A percentile compares a stretch with the other conserved stretches of the same genome.
phyloP scores from a whole-genome alignment of 768 basidiomycete species.

The Tricholoma furcatifolium region DNA sequence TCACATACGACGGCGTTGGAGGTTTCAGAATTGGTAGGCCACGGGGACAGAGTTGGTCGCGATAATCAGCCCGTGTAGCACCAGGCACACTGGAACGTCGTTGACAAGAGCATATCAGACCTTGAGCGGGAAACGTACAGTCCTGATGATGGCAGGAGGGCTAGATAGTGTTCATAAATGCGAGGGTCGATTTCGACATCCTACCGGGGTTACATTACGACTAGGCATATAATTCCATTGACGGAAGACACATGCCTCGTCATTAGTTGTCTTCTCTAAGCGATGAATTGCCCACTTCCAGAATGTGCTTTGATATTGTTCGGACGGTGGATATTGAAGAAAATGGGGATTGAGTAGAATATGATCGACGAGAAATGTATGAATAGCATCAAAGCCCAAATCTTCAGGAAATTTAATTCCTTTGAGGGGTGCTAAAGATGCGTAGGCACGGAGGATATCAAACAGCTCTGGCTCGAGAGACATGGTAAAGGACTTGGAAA shows the following conservation, averaged over 20 bases:
- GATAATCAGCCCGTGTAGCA: slow-evolving; percentile 18
- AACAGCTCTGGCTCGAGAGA: slow-evolving; percentile 29
- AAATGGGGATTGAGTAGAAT: slow-evolving; percentile 57
- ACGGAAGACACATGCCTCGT: slow-evolving; percentile 44
- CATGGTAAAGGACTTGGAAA: neutral
- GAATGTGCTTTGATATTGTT: slow-evolving; percentile 59
- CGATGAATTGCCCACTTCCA: slow-evolving; percentile 70
- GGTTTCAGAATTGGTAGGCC: slow-evolving; percentile 27
- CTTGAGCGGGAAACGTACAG: slow-evolving; percentile 22
- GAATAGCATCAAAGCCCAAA: slow-evolving; percentile 37
- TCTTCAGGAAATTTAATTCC: slow-evolving; percentile 39
- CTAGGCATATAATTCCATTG: neutral
- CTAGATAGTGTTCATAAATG: slow-evolving; percentile 63
- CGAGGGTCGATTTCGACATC: slow-evolving; percentile 62
- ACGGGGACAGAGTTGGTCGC: slow-evolving; percentile 25
- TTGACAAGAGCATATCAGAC: slow-evolving; percentile 2
- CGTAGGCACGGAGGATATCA: slow-evolving; percentile 49
- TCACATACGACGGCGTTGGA: slow-evolving; percentile 60
- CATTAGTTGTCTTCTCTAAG: slow-evolving; percentile 44
- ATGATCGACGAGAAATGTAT: slow-evolving; percentile 51
- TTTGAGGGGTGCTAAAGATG: slow-evolving; percentile 46
- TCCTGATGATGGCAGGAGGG: slow-evolving; percentile 39
- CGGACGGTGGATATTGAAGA: slow-evolving; percentile 57
- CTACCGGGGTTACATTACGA: slow-evolving; percentile 25
- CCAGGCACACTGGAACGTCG: slow-evolving; percentile 19